Conservation (phyloP, 345 rosid genomes). For the Euphorbia tirucalli region DNA sequence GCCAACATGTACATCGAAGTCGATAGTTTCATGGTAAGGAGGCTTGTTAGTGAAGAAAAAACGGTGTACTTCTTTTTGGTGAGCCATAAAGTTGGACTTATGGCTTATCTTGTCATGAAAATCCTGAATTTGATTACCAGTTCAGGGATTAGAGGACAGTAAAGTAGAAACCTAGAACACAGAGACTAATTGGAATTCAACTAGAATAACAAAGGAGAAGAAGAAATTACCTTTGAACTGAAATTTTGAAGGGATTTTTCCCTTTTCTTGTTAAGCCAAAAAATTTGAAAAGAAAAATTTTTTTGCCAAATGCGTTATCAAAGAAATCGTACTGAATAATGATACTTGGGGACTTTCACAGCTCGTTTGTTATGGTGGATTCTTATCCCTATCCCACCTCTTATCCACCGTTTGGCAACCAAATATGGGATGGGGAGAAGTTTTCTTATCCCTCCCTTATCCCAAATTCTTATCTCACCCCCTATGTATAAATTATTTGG, state of each 20-base stretch:
- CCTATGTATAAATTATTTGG: no score
- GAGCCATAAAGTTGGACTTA: conserved; percentile 59
- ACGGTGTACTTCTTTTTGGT: conserved; percentile 56
- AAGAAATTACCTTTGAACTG: conserved; percentile 5
- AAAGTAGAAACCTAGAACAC: neutral
- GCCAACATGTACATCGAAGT: conserved; percentile 67
- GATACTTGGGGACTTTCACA: no score
- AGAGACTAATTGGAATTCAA: neutral
- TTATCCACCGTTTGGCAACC: no score
- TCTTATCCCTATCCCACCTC: no score
- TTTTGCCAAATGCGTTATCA: no score
- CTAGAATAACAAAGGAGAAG: neutral
- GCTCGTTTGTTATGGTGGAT: no score
- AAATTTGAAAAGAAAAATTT: no score
- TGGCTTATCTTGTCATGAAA: conserved; percentile 61
- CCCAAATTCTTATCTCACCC: no score
- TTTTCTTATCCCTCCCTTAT: no score
- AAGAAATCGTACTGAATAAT: neutral
- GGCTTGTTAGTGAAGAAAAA: conserved; percentile 75
- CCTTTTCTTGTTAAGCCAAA: neutral
- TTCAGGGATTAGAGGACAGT: neutral
- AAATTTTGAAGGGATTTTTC: neutral
- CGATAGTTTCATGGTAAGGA: conserved; percentile 66
- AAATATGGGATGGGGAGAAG: neutral
- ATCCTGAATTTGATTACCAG: conserved; percentile 55